Evolutionary conservation across 306 rosid genomes (phyloP), one percentile per base, ranked within the genome.

Genomic region (Mimosa pudica): DNA sequence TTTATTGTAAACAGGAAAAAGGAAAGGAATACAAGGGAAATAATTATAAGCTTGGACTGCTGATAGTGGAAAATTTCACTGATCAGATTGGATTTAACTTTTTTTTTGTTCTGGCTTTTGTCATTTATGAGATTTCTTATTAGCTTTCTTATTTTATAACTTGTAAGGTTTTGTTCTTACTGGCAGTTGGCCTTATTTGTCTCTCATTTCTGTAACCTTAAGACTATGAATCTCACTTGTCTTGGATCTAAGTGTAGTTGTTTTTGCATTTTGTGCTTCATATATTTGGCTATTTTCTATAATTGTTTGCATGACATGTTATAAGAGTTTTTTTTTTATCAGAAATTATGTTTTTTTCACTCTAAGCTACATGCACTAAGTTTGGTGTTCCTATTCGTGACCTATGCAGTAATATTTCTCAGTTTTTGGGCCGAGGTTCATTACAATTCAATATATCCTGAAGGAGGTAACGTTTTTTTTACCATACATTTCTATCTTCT

Each of bases 401-500:
- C 78, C 73, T 70, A 35, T 92, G 97, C 98, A 94, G 98, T 94
- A 82, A 91, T 94, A 82, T 94, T 88, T 90, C 84, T 94, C 86
- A 94, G 98, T 93, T 94, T 94, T 85, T 94, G 98, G 98, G 98
- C 98, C 30, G 98, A 94, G 91, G 98, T 94, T 85, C 98, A 94
- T 87, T 94, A 94, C 87, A 94, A 94, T 86, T 87, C 98, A 47
- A 94, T 94, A 49, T 92, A 94, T 87, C 97, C 98, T 0, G 90
- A 94, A 88, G 97, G 92, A 94, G 98, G 98, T 94, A 87, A 78
- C 76, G 17, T 45, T 17, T 55, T 9, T 9, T 70, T 38, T 7
- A 10, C 58, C 58, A 11, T 44, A 5, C 2, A 20, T 20, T 36
- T 32, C 70, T 24, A 74, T 57, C 30, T 20, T 51, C 30, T 7